phyloP scores from a whole-genome alignment of 176 grass and related monocot genomes.

The Ensete glaucum region DNA sequence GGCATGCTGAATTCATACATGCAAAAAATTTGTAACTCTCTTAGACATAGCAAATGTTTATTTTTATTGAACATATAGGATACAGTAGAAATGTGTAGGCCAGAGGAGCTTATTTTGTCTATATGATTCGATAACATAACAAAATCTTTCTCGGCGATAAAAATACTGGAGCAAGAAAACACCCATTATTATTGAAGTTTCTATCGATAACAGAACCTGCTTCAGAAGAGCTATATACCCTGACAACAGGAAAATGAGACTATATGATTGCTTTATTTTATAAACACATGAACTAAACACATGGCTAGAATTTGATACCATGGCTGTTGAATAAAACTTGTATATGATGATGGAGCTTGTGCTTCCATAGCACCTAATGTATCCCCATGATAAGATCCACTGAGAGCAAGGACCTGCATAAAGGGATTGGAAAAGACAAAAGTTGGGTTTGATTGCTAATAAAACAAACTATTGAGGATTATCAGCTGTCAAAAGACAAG shows the following conservation, averaged over 20 bases:
- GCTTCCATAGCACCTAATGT: conserved; percentile 98
- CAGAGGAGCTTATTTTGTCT: background rate
- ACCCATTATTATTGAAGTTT: background rate
- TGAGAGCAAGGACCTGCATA: conserved; percentile 73
- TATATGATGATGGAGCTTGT: conserved; percentile 92
- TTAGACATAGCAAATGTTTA: background rate
- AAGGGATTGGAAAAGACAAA: background rate
- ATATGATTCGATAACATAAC: background rate
- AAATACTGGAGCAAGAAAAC: background rate
- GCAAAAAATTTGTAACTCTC: background rate
- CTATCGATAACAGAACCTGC: background rate
- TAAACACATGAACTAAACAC: background rate
- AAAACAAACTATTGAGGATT: background rate
- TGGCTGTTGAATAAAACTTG: conserved; percentile 81
- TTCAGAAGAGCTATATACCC: background rate
- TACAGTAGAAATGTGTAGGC: background rate
- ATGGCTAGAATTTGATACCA: conserved; percentile 38
- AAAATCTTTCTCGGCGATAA: background rate
- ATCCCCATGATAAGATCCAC: conserved; percentile 89
- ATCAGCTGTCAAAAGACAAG: background rate
- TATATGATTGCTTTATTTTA: background rate
- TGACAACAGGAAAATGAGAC: background rate
- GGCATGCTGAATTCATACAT: background rate
- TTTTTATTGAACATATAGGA: background rate
- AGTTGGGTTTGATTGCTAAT: background rate